Conservation (phyloP, 805 yeast species). For the Kodamaea laetipori region DNA sequence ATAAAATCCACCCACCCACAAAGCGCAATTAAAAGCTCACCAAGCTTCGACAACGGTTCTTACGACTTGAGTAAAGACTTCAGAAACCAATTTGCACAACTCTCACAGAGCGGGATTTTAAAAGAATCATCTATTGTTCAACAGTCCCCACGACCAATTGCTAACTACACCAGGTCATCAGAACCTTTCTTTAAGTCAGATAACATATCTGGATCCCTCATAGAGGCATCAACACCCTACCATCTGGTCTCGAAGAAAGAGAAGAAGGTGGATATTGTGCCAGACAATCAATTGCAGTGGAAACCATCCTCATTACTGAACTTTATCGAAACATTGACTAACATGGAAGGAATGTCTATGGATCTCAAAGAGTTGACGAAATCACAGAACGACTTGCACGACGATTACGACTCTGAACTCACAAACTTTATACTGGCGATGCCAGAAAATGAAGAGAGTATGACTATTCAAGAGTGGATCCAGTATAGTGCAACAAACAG, state of each 20-base stretch:
- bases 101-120: slow-evolving; percentile 9
- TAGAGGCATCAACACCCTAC: slow-evolving; percentile 8
- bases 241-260: background rate
- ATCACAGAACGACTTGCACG: slow-evolving; percentile 47
- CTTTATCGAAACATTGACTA: slow-evolving; percentile 21
- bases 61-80: slow-evolving; percentile 6
- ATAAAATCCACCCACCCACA: background rate
- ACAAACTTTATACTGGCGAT: slow-evolving; percentile 65
- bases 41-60: slow-evolving; percentile 3
- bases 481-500: slow-evolving; percentile 56
- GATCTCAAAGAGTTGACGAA: slow-evolving; percentile 36
- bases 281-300: slow-evolving; percentile 13
- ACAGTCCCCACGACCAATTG: slow-evolving; percentile 4
- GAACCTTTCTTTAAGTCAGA: slow-evolving; percentile 4
- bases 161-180: slow-evolving; percentile 9
- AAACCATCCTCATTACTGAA: slow-evolving; percentile 13
- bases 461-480: slow-evolving; percentile 76
- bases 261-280: background rate
- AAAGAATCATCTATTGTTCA: slow-evolving; percentile 2
- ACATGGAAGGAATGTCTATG: slow-evolving; percentile 38
- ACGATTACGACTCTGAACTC: slow-evolving; percentile 67
- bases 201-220: background rate
- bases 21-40: slow-evolving; percentile 6
- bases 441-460: slow-evolving; percentile 67
- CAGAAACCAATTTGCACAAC: background rate